These are phyloP conservation scores for Rhodotorula kratochvilovae DNA, from an alignment of 768 basidiomycete species.

Conservation along the genomic window DNA sequence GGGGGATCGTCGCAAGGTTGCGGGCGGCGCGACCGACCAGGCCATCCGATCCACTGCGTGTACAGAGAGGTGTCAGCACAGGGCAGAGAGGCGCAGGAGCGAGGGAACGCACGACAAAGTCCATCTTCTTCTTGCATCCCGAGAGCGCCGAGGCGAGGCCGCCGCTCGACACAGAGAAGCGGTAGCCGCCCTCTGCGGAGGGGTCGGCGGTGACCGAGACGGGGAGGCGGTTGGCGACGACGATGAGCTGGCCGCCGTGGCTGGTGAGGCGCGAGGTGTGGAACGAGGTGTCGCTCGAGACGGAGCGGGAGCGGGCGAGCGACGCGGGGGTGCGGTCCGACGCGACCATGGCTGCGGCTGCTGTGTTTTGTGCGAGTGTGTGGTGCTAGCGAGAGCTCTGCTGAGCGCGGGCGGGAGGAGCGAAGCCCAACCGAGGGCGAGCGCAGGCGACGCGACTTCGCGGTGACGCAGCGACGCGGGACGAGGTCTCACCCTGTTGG, in stretches of 20 bases:
- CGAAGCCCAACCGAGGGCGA: no score
- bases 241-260: conserved; percentile 39
- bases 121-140: conserved; percentile 96
- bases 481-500: no score
- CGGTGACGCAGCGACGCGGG: no score
- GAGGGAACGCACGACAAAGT: conserved; percentile 97
- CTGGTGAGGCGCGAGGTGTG: conserved; percentile 20
- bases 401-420: no score
- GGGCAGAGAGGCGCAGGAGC: conserved; percentile 53
- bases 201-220: conserved; percentile 29
- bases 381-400: no score
- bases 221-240: conserved; percentile 40
- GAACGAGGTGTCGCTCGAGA: conserved; percentile 25
- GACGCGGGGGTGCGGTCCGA: no score
- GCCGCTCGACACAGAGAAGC: conserved; percentile 56
- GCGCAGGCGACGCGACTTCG: no score
- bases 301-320: conserved; percentile 18
- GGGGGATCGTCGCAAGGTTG: neutral
- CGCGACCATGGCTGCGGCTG: neutral
- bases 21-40: conserved; percentile 34
- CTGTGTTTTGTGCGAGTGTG: no score
- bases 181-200: conserved; percentile 29
- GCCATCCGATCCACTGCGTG: conserved; percentile 44
- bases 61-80: neutral
- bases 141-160: conserved; percentile 95